A percentile compares a stretch with the other conserved stretches of the same genome.
Conservation (phyloP, 768 basidiomycete species). For the Asterophora parasitica region DNA sequence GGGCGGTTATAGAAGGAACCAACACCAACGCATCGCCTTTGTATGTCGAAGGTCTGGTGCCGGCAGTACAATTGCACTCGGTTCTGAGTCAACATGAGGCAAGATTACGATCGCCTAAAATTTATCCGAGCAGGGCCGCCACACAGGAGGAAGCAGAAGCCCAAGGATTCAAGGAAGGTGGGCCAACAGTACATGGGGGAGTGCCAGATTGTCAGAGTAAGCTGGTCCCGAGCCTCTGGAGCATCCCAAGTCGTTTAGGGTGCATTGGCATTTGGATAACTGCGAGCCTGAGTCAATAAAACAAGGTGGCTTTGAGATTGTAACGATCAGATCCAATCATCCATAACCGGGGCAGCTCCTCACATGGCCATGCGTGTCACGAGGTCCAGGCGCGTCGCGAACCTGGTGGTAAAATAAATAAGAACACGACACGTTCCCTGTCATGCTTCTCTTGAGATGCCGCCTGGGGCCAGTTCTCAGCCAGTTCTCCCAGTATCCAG, state of each 20-base stretch:
- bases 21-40: slow-evolving; percentile 9
- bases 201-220: not conserved
- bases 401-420: not conserved
- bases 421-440: not conserved
- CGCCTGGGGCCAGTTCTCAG: no score
- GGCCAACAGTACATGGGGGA: not conserved
- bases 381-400: not conserved
- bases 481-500: not conserved
- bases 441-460: no score
- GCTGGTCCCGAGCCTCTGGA: not conserved
- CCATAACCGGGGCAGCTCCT: not conserved
- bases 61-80: slow-evolving; percentile 9
- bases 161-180: not conserved
- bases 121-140: slow-evolving; percentile 2
- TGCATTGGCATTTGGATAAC: slow-evolving; percentile 1
- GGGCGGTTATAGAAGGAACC: slow-evolving; percentile 8
- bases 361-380: slow-evolving; percentile 3
- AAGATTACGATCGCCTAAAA: slow-evolving; percentile 11
- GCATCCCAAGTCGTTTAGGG: not conserved
- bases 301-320: not conserved
- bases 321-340: not conserved
- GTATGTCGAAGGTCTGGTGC: slow-evolving; percentile 5
- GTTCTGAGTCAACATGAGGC: slow-evolving; percentile 20
- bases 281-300: not conserved
- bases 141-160: no score